Conservation (phyloP, 2,329 filamentous ascomycete species). For the Juglanconis juglandina region DNA sequence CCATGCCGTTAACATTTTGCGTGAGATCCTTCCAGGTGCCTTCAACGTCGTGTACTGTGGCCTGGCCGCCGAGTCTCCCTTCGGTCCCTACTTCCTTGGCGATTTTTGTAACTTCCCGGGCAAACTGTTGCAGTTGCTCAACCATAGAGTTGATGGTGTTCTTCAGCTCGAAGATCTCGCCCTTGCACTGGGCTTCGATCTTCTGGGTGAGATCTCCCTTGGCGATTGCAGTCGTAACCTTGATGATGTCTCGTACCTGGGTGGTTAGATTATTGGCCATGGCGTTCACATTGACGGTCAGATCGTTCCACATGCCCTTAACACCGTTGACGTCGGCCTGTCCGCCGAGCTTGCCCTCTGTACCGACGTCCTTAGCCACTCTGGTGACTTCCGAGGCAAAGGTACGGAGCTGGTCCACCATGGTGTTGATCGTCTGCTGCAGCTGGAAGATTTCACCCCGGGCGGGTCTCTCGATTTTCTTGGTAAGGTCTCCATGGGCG, state of each 20-base stretch:
- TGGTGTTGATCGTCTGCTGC: constrained; percentile 84
- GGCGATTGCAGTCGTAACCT: constrained; percentile 68
- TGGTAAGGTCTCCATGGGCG: constrained; percentile 76
- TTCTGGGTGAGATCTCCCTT: constrained; percentile 94
- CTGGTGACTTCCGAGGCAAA: constrained; percentile 82
- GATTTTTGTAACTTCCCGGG: constrained; percentile 93
- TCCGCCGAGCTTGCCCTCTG: constrained; percentile 76
- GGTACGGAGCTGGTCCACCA: constrained; percentile 80
- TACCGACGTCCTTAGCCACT: constrained; percentile 79
- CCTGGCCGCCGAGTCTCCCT: constrained; percentile 88
- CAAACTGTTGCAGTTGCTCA: constrained; percentile 94
- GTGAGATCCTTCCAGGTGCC: constrained; percentile 97
- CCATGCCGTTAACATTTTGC: constrained; percentile 96
- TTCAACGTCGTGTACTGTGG: constrained; percentile 92
- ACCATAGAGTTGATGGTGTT: constrained; percentile 99
- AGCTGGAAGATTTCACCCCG: constrained; percentile 79
- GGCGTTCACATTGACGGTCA: constrained; percentile 82
- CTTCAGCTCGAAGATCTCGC: constrained; percentile 91
- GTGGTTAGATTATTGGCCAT: constrained; percentile 87
- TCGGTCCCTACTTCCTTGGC: constrained; percentile 96
- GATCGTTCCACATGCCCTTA: constrained; percentile 84
- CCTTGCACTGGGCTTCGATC: constrained; percentile 87
- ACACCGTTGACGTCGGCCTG: constrained; percentile 81
- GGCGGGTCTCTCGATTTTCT: constrained; percentile 79
- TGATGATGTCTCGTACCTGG: constrained; percentile 92